phyloP scores from a whole-genome alignment of 371 early-diverging fungal genomes.

The Mucor plumbeus region DNA sequence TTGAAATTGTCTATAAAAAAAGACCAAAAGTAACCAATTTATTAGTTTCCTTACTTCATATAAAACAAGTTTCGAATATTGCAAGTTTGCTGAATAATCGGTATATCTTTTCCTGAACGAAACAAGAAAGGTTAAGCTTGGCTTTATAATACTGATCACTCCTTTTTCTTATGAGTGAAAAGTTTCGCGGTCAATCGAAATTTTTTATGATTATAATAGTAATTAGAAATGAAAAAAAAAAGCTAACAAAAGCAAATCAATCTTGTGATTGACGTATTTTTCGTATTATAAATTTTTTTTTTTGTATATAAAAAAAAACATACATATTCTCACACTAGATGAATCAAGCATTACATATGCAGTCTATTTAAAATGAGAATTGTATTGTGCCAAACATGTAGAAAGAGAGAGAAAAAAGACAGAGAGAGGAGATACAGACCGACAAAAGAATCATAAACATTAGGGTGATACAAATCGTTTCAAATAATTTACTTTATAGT shows the following conservation, averaged over 20 bases:
- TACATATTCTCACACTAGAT: not conserved
- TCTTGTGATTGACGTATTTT: constrained; percentile 2
- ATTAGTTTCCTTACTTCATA: constrained; percentile 20
- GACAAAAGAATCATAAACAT: not conserved
- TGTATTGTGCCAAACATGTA: not conserved
- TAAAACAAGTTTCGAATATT: constrained; percentile 28
- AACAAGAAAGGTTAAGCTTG: constrained; percentile 28
- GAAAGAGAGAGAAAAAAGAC: not conserved
- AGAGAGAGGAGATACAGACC: not conserved
- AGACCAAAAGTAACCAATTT: not conserved
- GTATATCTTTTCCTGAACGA: constrained; percentile 40
- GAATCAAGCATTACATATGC: not conserved
- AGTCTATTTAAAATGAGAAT: not conserved
- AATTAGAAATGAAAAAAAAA: constrained; percentile 7
- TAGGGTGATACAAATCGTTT: constrained; percentile 9
- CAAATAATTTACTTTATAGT: not conserved
- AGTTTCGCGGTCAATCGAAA: constrained; percentile 38
- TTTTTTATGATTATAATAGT: not conserved
- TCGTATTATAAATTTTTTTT: not conserved
- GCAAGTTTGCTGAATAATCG: constrained; percentile 37
- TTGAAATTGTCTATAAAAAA: constrained; percentile 9
- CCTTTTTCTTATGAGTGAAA: constrained; percentile 8
- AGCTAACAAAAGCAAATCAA: not conserved
- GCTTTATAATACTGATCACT: constrained; percentile 28
- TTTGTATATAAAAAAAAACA: not conserved